These are phyloP conservation scores for Venturiaceae sp. DNA, from an alignment of 2,329 filamentous ascomycete genomes.

Conservation along the genomic window DNA sequence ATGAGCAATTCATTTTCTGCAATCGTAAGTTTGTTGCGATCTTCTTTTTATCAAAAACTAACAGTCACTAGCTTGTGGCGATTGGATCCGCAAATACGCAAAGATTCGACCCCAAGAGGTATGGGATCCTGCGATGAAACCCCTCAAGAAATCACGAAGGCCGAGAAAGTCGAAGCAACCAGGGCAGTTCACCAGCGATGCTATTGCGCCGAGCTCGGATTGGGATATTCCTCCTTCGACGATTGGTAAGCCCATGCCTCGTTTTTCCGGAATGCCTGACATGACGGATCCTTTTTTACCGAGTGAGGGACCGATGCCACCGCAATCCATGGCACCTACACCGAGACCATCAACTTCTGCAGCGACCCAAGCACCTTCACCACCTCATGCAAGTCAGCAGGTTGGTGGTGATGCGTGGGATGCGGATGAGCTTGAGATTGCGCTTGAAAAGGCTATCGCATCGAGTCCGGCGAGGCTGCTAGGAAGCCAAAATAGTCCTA, in stretches of 20 bases:
- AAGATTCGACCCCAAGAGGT: constrained; percentile 71
- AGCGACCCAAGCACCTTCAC: background rate
- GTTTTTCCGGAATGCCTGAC: constrained; percentile 9
- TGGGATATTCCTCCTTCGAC: constrained; percentile 28
- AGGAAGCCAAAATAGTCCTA: constrained; percentile 35
- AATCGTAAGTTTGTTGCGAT: constrained; percentile 62
- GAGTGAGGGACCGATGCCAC: background rate
- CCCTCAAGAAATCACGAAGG: constrained; percentile 40
- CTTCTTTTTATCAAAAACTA: constrained; percentile 28
- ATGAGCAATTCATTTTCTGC: constrained; percentile 69
- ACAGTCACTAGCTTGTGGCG: constrained; percentile 59
- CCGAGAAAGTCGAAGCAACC: constrained; percentile 22
- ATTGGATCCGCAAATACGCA: constrained; percentile 88
- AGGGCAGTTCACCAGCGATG: constrained; percentile 16
- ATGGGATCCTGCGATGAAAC: constrained; percentile 52
- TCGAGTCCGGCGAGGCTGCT: constrained; percentile 49
- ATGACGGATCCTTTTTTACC: constrained; percentile 6
- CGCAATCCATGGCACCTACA: background rate
- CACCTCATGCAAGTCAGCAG: constrained; percentile 21
- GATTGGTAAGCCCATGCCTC: too few species aligned
- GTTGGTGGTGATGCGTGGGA: constrained; percentile 14
- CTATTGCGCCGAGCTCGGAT: constrained; percentile 17
- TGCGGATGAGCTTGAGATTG: constrained; percentile 24
- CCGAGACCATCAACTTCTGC: background rate
- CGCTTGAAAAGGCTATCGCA: constrained; percentile 45